These are phyloP conservation scores for Diplodia mutila DNA, from an alignment of 2,329 filamentous ascomycete genomes.

Conservation along the genomic window DNA sequence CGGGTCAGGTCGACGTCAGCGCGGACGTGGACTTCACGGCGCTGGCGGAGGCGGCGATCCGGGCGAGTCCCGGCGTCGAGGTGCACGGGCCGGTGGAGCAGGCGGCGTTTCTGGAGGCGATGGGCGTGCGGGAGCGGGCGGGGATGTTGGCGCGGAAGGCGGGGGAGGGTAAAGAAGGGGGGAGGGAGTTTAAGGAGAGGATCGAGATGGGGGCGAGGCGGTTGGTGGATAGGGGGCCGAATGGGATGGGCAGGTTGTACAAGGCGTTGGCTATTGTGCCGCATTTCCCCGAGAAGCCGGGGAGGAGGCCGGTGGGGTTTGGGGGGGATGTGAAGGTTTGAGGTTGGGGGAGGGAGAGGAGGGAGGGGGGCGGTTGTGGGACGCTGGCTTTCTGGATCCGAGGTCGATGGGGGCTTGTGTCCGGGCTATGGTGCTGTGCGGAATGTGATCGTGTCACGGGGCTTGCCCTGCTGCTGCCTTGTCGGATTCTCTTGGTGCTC, in stretches of 20 bases:
- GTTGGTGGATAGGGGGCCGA: conserved; percentile 78
- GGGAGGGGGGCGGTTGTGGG: background rate
- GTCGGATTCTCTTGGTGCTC: no score
- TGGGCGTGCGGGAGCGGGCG: conserved; percentile 83
- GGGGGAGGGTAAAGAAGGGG: conserved; percentile 28
- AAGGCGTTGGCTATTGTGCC: conserved; percentile 91
- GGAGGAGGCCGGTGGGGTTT: conserved; percentile 84
- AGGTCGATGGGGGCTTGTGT: no score
- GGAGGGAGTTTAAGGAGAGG: conserved; percentile 52
- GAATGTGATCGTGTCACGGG: no score
- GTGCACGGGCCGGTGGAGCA: conserved; percentile 92
- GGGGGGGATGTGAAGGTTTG: conserved; percentile 64
- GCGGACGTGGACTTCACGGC: conserved; percentile 93
- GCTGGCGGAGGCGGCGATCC: conserved; percentile 78
- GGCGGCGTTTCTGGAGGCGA: conserved; percentile 72
- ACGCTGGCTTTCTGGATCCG: no score
- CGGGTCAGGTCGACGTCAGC: conserved; percentile 84
- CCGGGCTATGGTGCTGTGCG: no score
- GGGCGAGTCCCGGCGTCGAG: conserved; percentile 78
- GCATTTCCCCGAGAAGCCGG: conserved; percentile 61
- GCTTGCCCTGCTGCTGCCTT: no score
- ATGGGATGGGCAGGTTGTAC: conserved; percentile 93
- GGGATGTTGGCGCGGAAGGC: conserved; percentile 61
- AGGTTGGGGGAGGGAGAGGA: background rate
- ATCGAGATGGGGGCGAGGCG: conserved; percentile 78